Conservation (phyloP, 1,139 yeast genomes). For the Candida mesenterica region DNA sequence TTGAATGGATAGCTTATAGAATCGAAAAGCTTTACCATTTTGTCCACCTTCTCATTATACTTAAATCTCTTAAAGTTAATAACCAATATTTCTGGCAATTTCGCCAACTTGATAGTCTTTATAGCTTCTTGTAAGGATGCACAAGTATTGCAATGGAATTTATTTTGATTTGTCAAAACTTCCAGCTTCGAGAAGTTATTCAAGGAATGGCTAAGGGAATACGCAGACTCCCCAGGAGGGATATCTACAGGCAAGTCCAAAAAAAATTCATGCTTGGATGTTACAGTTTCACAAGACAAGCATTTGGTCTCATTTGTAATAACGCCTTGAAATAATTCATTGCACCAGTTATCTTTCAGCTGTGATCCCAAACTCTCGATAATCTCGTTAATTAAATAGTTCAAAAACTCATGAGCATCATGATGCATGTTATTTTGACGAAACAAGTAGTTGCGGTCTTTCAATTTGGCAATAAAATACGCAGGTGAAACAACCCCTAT, state of each 20-base stretch:
- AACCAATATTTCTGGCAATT: constrained; percentile 74
- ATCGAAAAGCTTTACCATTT: constrained; percentile 84
- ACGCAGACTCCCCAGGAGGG: constrained; percentile 65
- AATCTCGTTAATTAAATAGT: constrained; percentile 77
- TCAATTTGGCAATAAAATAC: constrained; percentile 68
- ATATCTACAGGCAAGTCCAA: constrained; percentile 85
- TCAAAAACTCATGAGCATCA: constrained; percentile 95
- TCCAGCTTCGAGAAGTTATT: constrained; percentile 83
- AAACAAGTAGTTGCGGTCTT: constrained; percentile 79
- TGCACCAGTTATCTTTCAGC: constrained; percentile 48
- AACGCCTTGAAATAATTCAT: constrained; percentile 77
- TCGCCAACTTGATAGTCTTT: constrained; percentile 79
- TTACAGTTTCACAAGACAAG: constrained; percentile 82
- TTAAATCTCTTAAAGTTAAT: constrained; percentile 89
- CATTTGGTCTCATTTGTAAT: constrained; percentile 88
- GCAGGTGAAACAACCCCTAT: constrained; percentile 86
- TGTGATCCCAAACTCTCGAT: constrained; percentile 61
- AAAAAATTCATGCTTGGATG: constrained; percentile 82
- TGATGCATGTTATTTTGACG: constrained; percentile 90
- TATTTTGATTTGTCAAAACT: constrained; percentile 80
- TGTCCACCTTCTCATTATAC: constrained; percentile 78
- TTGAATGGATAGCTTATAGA: constrained; percentile 78
- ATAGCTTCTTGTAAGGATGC: constrained; percentile 93
- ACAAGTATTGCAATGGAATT: constrained; percentile 90
- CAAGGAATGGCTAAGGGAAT: constrained; percentile 66